Conservation (phyloP, 2,329 filamentous ascomycete species). For the Neopestalotiopsis sp. region DNA sequence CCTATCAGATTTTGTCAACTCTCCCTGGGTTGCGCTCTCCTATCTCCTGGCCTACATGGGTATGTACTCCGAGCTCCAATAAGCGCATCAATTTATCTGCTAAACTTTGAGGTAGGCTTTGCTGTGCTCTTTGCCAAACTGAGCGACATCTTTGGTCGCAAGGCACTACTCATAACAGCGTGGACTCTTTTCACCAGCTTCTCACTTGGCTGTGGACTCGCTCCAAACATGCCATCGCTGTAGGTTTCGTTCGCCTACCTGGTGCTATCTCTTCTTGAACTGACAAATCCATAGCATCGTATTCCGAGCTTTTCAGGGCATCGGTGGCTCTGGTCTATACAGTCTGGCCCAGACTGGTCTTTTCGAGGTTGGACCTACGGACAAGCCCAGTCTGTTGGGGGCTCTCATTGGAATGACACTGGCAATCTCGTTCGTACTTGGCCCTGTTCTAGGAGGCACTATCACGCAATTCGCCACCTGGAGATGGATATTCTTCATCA, state of each 20-base stretch:
- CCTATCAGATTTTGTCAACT: conserved; percentile 55
- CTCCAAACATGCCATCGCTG: conserved; percentile 57
- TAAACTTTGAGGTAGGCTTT: conserved; percentile 46
- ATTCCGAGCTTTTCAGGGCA: conserved; percentile 63
- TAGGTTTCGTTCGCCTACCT: conserved; percentile 34
- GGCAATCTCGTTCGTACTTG: conserved; percentile 62
- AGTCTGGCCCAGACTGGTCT: conserved; percentile 63
- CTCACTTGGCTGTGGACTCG: conserved; percentile 58
- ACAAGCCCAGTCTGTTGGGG: conserved; percentile 59
- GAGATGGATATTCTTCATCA: conserved; percentile 68
- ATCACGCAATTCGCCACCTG: conserved; percentile 60
- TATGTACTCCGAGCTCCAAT: conserved; percentile 28
- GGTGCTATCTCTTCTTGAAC: too few relatives aligned
- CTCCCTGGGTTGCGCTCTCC: conserved; percentile 60
- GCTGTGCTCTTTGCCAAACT: conserved; percentile 63
- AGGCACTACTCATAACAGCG: conserved; percentile 53
- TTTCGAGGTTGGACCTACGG: conserved; percentile 59
- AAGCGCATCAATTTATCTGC: not conserved
- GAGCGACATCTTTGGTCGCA: conserved; percentile 64
- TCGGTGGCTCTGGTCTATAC: conserved; percentile 67
- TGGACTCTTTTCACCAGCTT: conserved; percentile 62
- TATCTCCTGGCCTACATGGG: conserved; percentile 65
- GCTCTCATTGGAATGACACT: conserved; percentile 61
- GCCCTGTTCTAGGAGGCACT: conserved; percentile 62
- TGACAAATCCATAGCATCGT: conserved; percentile 50